These are phyloP conservation scores for Backusella luteola DNA, from an alignment of 192 early-diverging fungal species.

Conservation along the genomic window DNA sequence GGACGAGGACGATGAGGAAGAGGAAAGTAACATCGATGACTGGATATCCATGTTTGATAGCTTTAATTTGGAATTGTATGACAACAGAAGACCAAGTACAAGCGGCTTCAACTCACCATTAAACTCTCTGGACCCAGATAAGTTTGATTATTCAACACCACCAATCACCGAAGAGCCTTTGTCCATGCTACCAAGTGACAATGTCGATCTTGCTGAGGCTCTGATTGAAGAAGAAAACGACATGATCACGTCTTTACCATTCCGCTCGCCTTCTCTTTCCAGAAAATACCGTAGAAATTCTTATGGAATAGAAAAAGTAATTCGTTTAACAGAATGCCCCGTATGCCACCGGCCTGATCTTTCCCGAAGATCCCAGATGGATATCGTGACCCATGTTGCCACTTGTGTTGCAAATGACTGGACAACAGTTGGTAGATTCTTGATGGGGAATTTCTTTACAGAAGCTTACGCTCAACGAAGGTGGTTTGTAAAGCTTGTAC, in stretches of 20 bases:
- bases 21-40: background rate
- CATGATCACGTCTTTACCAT: background rate
- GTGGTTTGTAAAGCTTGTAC: conserved; percentile 42
- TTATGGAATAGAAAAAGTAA: conserved; percentile 52
- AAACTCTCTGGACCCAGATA: background rate
- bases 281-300: background rate
- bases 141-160: background rate
- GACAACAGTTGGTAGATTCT: conserved; percentile 64
- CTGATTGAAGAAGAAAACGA: conserved; percentile 1
- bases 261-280: background rate
- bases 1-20: conserved; percentile 27
- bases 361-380: conserved; percentile 52
- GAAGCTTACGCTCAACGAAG: conserved; percentile 71
- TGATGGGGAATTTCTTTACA: conserved; percentile 76
- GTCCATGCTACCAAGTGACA: background rate
- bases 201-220: conserved; percentile 23
- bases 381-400: conserved; percentile 75
- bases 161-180: background rate
- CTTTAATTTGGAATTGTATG: background rate
- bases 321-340: conserved; percentile 65
- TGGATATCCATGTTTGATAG: background rate
- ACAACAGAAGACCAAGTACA: background rate
- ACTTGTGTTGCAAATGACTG: conserved; percentile 69
- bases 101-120: background rate
- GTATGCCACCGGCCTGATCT: conserved; percentile 63